These are phyloP conservation scores for Emergomyces orientalis DNA, from an alignment of 2,329 filamentous ascomycete genomes.

Conservation along the genomic window DNA sequence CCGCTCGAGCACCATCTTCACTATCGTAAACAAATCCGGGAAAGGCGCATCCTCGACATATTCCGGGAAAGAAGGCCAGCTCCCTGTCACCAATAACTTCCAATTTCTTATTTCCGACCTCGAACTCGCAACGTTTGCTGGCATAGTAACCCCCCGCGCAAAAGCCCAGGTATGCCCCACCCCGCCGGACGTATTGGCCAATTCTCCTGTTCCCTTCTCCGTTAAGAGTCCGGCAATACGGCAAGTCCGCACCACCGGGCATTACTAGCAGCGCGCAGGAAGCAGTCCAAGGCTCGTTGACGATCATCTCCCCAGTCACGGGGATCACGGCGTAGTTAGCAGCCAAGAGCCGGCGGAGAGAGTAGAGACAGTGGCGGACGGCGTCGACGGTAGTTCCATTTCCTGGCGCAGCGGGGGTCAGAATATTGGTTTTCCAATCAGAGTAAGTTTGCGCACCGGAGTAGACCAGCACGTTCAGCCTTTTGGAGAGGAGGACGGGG, in stretches of 20 bases:
- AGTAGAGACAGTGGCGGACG: conserved; percentile 79
- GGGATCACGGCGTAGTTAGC: conserved; percentile 90
- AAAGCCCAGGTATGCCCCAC: conserved; percentile 79
- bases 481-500: conserved; percentile 51
- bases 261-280: conserved; percentile 85
- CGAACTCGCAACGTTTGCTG: conserved; percentile 73
- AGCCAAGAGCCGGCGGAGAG: conserved; percentile 73
- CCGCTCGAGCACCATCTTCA: conserved; percentile 71
- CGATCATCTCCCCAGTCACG: conserved; percentile 63
- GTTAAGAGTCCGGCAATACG: conserved; percentile 80
- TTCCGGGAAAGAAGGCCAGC: conserved; percentile 78
- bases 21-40: conserved; percentile 82
- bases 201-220: conserved; percentile 81
- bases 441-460: conserved; percentile 51
- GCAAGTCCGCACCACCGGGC: conserved; percentile 86
- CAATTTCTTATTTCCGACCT: conserved; percentile 69
- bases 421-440: conserved; percentile 22
- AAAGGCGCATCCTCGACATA: conserved; percentile 78
- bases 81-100: conserved; percentile 82
- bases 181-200: conserved; percentile 71
- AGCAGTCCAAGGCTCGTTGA: conserved; percentile 84
- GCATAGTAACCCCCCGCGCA: conserved; percentile 95
- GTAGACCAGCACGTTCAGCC: conserved; percentile 88
- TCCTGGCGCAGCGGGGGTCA: conserved; percentile 44
- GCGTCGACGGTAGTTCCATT: conserved; percentile 79